Conservation (phyloP, 108 stramenopile genomes). For the Schizochytrium sp. region DNA sequence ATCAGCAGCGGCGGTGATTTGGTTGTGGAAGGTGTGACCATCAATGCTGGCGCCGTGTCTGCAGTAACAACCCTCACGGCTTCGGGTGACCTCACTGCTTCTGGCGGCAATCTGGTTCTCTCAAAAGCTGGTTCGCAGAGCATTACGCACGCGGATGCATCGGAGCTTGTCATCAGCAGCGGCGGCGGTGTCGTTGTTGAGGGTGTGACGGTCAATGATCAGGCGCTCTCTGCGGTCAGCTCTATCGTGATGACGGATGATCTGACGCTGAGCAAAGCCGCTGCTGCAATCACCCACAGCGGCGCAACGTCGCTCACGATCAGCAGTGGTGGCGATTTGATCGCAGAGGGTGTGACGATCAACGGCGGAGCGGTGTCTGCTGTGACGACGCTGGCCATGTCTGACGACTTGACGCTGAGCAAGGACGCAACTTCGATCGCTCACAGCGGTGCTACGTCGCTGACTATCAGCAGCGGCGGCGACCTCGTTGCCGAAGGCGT, state of each 20-base stretch:
- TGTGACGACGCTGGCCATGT: not conserved
- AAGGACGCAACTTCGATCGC: not conserved
- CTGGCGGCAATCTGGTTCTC: not conserved
- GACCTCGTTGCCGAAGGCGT: not conserved
- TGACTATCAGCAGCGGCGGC: not conserved
- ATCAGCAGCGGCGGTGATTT: not conserved
- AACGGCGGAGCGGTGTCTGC: not conserved
- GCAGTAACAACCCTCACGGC: not conserved
- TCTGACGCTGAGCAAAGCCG: not conserved
- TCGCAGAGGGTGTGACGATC: not conserved
- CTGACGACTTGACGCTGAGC: not conserved
- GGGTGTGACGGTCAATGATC: not conserved
- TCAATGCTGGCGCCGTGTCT: not conserved
- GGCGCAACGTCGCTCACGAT: not conserved
- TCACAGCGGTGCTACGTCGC: not conserved
- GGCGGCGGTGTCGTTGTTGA: not conserved
- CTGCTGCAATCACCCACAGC: not conserved
- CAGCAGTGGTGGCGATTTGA: too few species aligned
- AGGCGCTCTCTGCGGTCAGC: not conserved
- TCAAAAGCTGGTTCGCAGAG: not conserved
- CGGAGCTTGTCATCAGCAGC: not conserved
- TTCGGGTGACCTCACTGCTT: not conserved
- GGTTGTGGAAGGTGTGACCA: not conserved
- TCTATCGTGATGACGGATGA: not conserved
- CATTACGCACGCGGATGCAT: not conserved